Evolutionary conservation across 441 rosid species (phyloP).

Genomic region (Erodium trifolium): DNA sequence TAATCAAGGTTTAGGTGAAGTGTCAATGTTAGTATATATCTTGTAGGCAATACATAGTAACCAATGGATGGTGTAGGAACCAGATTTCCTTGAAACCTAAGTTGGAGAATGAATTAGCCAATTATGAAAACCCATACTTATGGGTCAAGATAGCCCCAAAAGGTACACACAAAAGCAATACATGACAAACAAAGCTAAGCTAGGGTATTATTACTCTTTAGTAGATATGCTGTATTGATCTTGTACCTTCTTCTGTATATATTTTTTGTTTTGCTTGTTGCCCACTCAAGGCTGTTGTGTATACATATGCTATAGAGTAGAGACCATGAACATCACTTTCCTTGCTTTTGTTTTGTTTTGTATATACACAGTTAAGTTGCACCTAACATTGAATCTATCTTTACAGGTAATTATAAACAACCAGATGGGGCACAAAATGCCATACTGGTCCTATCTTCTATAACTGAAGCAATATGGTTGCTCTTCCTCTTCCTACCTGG

Average conservation of each 20-base stretch:
- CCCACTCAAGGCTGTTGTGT: slow-evolving; percentile 32
- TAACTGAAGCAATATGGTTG: background rate
- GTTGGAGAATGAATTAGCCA: background rate
- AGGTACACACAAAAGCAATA: background rate
- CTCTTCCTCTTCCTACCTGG: background rate
- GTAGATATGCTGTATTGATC: background rate
- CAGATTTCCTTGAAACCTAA: background rate
- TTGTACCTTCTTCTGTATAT: background rate
- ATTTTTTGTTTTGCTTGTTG: slow-evolving; percentile 28
- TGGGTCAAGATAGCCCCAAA: background rate
- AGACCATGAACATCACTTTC: slow-evolving; percentile 17
- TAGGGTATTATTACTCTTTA: too few relatives aligned
- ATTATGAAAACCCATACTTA: background rate
- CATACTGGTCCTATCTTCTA: background rate
- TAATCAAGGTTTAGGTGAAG: slow-evolving; percentile 20
- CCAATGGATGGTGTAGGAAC: background rate
- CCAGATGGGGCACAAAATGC: slow-evolving; percentile 5
- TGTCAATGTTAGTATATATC: slow-evolving; percentile 12
- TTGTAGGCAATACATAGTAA: background rate
- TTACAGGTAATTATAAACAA: slow-evolving; percentile 7
- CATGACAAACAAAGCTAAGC: background rate
- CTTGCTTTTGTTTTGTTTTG: slow-evolving; percentile 22
- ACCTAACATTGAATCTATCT: slow-evolving; percentile 20
- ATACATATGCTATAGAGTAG: background rate
- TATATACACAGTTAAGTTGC: background rate